Percentiles rank a stretch among this genome's conserved stretches.
Evolutionary conservation across 108 stramenopile species (phyloP).

Genomic region (Mediolabrus comicus): DNA sequence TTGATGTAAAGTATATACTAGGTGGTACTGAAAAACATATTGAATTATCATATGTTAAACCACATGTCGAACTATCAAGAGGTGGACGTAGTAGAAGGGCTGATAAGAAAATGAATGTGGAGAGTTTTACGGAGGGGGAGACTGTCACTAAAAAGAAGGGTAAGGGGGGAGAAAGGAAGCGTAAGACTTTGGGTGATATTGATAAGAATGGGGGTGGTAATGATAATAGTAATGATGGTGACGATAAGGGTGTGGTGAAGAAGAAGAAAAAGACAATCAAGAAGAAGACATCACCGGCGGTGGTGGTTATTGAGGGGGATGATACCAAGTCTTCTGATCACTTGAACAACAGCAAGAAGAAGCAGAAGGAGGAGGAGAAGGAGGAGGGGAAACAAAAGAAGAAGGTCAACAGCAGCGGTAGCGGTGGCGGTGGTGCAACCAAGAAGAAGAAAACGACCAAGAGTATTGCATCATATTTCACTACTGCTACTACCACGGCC

Average conservation of each 20-base stretch:
- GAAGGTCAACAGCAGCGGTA: neutral
- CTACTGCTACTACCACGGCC: neutral
- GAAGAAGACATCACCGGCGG: neutral
- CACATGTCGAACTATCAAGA: neutral
- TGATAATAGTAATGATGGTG: neutral
- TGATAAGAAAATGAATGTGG: neutral
- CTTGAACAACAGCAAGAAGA: too few species aligned
- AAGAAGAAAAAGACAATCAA: neutral
- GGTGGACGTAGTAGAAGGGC: neutral
- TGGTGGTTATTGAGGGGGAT: too few species aligned
- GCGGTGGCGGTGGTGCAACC: neutral
- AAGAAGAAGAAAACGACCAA: neutral
- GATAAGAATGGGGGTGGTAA: neutral
- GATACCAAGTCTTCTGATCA: too few species aligned
- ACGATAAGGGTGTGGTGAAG: neutral
- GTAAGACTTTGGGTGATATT: neutral
- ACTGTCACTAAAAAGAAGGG: neutral
- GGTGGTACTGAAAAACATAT: slow-evolving; percentile 7
- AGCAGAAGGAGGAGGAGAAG: neutral
- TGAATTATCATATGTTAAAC: slow-evolving; percentile 8
- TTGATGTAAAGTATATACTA: slow-evolving; percentile 16
- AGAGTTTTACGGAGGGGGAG: neutral
- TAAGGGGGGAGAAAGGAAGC: neutral
- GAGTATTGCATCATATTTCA: neutral
- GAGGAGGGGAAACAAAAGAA: neutral